phyloP scores from a whole-genome alignment of 768 basidiomycete genomes.

The Pleurotus citrinopileatus region DNA sequence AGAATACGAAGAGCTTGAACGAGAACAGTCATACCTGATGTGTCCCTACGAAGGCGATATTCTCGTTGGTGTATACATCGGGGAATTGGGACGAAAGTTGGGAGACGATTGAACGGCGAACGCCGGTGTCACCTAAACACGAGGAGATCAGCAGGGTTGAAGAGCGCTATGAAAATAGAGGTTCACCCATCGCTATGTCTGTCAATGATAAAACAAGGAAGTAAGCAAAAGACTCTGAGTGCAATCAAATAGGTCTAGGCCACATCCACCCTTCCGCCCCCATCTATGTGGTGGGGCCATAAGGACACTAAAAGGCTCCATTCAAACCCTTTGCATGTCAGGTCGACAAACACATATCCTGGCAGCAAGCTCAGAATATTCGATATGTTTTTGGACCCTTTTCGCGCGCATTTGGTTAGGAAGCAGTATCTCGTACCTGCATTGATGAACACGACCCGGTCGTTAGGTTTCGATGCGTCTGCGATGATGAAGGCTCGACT shows the following conservation, averaged over 20 bases:
- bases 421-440: constrained; percentile 41
- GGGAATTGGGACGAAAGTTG: constrained; percentile 55
- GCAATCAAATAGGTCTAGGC: background rate
- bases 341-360: background rate
- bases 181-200: constrained; percentile 75
- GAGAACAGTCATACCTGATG: constrained; percentile 30
- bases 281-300: background rate
- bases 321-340: background rate
- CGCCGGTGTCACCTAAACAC: constrained; percentile 51
- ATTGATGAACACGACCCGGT: constrained; percentile 73
- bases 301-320: constrained; percentile 2
- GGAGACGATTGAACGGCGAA: constrained; percentile 65
- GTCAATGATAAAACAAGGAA: constrained; percentile 8
- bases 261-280: background rate
- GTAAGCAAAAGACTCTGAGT: background rate
- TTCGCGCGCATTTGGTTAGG: background rate
- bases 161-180: background rate
- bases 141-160: constrained; percentile 10
- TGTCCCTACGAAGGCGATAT: constrained; percentile 73
- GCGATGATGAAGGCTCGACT: constrained; percentile 77
- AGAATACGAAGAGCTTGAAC: background rate
- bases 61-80: constrained; percentile 63
- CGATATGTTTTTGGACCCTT: constrained; percentile 6
- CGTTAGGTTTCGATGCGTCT: constrained; percentile 49
- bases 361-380: constrained; percentile 4